phyloP scores from a whole-genome alignment of 495 filamentous ascomycete species.

The Neurospora sp. region DNA sequence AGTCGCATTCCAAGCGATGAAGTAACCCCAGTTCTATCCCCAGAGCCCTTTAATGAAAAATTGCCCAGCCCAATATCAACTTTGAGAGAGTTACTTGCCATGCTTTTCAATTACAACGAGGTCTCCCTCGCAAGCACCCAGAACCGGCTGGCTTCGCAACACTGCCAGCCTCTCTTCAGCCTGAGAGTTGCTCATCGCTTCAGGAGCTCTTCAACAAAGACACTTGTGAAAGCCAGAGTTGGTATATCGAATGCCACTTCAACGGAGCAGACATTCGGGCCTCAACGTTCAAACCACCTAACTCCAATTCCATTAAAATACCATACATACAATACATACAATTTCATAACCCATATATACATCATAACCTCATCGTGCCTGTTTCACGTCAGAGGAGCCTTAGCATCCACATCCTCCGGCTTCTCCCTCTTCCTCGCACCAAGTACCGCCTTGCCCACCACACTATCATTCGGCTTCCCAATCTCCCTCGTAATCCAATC shows the following conservation, averaged over 20 bases:
- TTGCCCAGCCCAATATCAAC: no score
- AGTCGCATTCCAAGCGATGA: no score
- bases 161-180: not conserved
- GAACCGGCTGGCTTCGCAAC: no score
- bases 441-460: constrained; percentile 68
- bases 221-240: no score
- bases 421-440: constrained; percentile 34
- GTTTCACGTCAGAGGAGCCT: not conserved
- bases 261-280: not conserved
- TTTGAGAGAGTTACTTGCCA: no score
- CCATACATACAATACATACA: not conserved
- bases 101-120: no score
- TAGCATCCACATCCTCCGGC: not conserved
- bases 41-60: no score
- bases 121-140: no score
- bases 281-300: not conserved
- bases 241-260: not conserved
- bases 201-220: not conserved
- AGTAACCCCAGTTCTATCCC: no score
- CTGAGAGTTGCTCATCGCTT: not conserved
- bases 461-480: constrained; percentile 63
- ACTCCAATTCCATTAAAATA: not conserved
- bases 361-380: not conserved
- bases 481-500: constrained; percentile 83
- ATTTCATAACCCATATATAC: not conserved